Evolutionary conservation across 2,329 filamentous ascomycete species (phyloP).

Genomic region (Diatrype stigma): DNA sequence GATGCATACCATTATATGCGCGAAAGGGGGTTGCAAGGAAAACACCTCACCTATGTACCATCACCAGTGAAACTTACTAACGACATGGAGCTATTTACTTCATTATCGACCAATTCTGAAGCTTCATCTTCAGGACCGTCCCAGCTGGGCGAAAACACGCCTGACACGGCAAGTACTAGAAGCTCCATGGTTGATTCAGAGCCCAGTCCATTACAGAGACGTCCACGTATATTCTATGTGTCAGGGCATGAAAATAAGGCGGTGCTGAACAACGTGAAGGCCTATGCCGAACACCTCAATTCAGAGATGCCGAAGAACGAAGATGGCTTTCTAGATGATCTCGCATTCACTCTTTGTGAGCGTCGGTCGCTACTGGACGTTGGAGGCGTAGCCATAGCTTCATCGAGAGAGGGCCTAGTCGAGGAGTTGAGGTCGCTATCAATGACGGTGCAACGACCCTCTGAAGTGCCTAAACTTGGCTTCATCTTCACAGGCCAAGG

Average conservation of each 20-base stretch:
- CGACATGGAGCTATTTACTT: background rate
- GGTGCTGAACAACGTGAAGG: slow-evolving; percentile 5
- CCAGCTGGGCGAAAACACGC: background rate
- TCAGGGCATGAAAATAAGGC: slow-evolving; percentile 2
- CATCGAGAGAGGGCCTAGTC: slow-evolving; percentile 2
- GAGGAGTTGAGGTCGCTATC: background rate
- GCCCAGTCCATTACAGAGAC: background rate
- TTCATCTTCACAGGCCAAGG: slow-evolving; percentile 42
- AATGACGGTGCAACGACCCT: background rate
- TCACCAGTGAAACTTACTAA: background rate
- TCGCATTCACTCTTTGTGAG: slow-evolving; percentile 14
- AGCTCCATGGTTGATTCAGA: background rate
- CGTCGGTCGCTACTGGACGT: slow-evolving; percentile 13
- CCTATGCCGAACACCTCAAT: slow-evolving; percentile 3
- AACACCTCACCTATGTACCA: background rate
- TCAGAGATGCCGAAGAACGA: slow-evolving; percentile 1
- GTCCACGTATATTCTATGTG: slow-evolving; percentile 2
- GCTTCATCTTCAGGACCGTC: background rate
- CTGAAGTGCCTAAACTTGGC: slow-evolving; percentile 5
- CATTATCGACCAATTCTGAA: background rate
- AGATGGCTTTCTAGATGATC: slow-evolving; percentile 3
- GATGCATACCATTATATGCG: slow-evolving; percentile 3
- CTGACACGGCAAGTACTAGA: background rate
- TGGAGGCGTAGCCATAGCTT: slow-evolving; percentile 5
- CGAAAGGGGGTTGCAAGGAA: background rate